Percentiles rank a stretch among this genome's conserved stretches.
Evolutionary conservation across 2,329 filamentous ascomycete genomes (phyloP).

Genomic region (Hypoxylon sp.): DNA sequence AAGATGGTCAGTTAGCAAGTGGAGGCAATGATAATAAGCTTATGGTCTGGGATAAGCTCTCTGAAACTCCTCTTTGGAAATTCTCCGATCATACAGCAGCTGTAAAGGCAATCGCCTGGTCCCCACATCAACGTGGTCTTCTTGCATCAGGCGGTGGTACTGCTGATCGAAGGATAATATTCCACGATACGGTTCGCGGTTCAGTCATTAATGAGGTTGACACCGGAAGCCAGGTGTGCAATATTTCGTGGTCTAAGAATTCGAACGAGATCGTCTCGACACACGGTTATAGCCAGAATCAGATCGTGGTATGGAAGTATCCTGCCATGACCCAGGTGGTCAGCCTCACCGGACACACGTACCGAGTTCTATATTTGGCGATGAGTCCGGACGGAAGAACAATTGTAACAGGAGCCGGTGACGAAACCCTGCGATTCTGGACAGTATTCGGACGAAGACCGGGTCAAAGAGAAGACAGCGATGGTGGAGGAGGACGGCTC

Average conservation of each 20-base stretch:
- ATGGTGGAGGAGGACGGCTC: slow-evolving; percentile 70
- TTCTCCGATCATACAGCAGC: slow-evolving; percentile 96
- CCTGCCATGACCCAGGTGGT: slow-evolving; percentile 98
- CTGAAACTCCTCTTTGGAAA: slow-evolving; percentile 91
- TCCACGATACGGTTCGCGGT: slow-evolving; percentile 95
- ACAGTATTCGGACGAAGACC: slow-evolving; percentile 91
- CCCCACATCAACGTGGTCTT: slow-evolving; percentile 92
- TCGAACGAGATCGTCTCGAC: slow-evolving; percentile 98
- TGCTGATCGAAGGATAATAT: slow-evolving; percentile 95
- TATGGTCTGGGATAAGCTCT: slow-evolving; percentile 98
- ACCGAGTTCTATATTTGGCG: slow-evolving; percentile 93
- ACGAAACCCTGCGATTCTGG: slow-evolving; percentile 97
- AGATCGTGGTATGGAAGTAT: slow-evolving; percentile 99
- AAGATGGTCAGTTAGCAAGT: slow-evolving; percentile 93
- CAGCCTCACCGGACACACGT: slow-evolving; percentile 95
- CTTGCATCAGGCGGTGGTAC: slow-evolving; percentile 97
- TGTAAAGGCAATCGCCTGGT: slow-evolving; percentile 98
- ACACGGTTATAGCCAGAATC: slow-evolving; percentile 97
- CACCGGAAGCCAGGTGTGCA: slow-evolving; percentile 98
- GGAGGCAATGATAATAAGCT: slow-evolving; percentile 99
- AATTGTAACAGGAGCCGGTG: slow-evolving; percentile 94
- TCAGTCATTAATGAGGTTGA: slow-evolving; percentile 88
- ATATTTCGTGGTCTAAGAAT: slow-evolving; percentile 96
- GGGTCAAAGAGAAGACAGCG: slow-evolving; percentile 77
- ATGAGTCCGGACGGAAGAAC: slow-evolving; percentile 97